Evolutionary conservation across 352 stramenopile genomes (phyloP).

Genomic region (Phytophthora citrophthora): DNA sequence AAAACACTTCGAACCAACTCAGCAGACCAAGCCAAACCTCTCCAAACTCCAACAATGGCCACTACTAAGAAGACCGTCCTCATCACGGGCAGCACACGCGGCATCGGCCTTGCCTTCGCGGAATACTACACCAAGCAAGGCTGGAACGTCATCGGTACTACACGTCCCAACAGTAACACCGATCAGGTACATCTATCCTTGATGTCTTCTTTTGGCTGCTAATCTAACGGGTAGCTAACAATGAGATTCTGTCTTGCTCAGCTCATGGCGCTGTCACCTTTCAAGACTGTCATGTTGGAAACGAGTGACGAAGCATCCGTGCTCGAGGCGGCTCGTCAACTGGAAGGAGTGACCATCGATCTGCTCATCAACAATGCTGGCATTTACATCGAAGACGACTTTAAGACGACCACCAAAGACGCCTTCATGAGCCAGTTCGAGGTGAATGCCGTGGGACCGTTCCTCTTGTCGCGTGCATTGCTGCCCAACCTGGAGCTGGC

Average conservation of each 20-base stretch:
- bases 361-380: constrained; percentile 70
- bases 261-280: constrained; percentile 28
- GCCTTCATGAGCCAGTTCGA: constrained; percentile 56
- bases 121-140: constrained; percentile 44
- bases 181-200: constrained; percentile 28
- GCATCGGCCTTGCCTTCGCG: constrained; percentile 49
- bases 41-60: not conserved
- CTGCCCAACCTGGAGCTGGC: constrained; percentile 48
- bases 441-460: constrained; percentile 55
- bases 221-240: no score
- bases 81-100: constrained; percentile 49
- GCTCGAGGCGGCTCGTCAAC: constrained; percentile 31
- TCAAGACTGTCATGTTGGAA: constrained; percentile 53
- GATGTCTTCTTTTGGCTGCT: not conserved
- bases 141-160: constrained; percentile 49
- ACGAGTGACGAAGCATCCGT: constrained; percentile 50
- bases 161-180: constrained; percentile 36
- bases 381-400: constrained; percentile 27
- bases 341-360: constrained; percentile 53
- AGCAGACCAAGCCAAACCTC: not conserved
- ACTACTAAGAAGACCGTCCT: constrained; percentile 44
- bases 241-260: not conserved
- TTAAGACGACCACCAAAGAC: constrained; percentile 43
- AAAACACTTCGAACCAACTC: constrained; percentile 12
- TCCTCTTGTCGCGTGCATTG: constrained; percentile 57